Conservation (phyloP, 306 rosid species). For the Gastrolobium villosum region DNA sequence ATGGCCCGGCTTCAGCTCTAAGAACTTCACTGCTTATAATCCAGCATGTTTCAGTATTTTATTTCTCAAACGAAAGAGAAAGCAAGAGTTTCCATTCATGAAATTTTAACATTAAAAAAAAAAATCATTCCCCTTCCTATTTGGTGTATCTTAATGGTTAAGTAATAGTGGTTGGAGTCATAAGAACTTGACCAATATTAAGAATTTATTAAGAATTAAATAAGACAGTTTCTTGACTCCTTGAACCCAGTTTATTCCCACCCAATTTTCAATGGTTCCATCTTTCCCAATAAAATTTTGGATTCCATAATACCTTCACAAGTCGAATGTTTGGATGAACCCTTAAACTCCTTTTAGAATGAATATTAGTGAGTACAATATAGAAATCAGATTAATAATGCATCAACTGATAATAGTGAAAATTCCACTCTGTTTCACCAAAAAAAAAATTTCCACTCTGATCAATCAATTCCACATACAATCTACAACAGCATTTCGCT, state of each 20-base stretch:
- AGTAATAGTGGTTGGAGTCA: background rate
- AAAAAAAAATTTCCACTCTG: conserved; percentile 5
- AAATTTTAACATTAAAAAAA: background rate
- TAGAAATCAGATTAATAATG: conserved; percentile 18
- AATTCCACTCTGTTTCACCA: conserved; percentile 11
- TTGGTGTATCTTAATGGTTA: conserved; percentile 7
- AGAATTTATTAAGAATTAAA: background rate
- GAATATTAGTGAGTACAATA: conserved; percentile 17
- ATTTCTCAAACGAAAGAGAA: background rate
- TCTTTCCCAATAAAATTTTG: background rate
- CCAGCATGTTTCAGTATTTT: background rate
- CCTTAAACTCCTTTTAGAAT: conserved; percentile 17
- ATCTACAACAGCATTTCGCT: background rate
- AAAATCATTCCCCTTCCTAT: background rate
- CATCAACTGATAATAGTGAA: conserved; percentile 23
- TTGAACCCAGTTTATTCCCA: background rate
- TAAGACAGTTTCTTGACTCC: background rate
- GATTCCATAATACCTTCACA: conserved; percentile 5
- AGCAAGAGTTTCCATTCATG: conserved; percentile 7
- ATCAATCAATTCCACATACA: conserved; percentile 34
- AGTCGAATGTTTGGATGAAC: conserved; percentile 16
- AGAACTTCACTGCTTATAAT: background rate
- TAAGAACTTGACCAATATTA: background rate
- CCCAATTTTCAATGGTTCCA: background rate
- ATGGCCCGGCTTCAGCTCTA: background rate